Percentiles rank a stretch among this genome's conserved stretches.
Conservation (phyloP, 352 stramenopile genomes). For the Phytophthora boehmeriae region DNA sequence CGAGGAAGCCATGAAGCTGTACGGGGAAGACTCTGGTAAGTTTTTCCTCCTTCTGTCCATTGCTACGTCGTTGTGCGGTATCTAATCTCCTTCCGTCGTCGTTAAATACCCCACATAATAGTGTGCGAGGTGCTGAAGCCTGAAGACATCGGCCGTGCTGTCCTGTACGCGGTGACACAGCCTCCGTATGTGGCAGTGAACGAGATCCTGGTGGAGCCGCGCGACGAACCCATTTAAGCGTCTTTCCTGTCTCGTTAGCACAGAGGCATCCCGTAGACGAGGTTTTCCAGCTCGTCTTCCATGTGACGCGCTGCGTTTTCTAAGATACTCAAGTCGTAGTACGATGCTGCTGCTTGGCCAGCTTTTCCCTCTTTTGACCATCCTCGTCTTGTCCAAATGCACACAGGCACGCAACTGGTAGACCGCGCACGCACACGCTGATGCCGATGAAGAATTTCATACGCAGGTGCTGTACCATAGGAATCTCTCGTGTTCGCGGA, state of each 20-base stretch:
- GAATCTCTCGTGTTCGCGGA: constrained; percentile 49
- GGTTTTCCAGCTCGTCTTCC: constrained; percentile 50
- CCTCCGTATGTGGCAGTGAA: constrained; percentile 90
- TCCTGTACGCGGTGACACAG: constrained; percentile 89
- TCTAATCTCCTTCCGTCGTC: constrained; percentile 15
- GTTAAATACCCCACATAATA: constrained; percentile 32
- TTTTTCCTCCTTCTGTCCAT: constrained; percentile 1
- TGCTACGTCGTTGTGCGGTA: constrained; percentile 4
- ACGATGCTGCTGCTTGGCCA: constrained; percentile 26
- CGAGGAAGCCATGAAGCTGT: constrained; percentile 79
- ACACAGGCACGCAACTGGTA: constrained; percentile 65
- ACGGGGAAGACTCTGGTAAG: constrained; percentile 55
- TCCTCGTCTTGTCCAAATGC: constrained; percentile 49
- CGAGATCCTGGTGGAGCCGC: constrained; percentile 90
- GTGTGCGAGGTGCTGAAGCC: constrained; percentile 84
- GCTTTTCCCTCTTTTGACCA: constrained; percentile 25
- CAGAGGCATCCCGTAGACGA: constrained; percentile 49
- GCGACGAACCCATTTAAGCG: constrained; percentile 81
- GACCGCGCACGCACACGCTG: constrained; percentile 48
- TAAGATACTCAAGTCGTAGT: constrained; percentile 46
- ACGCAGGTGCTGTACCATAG: constrained; percentile 61
- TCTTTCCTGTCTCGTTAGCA: constrained; percentile 10
- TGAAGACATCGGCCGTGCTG: constrained; percentile 83
- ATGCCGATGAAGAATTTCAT: constrained; percentile 62
- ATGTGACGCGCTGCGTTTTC: constrained; percentile 50